Base-by-base conservation (phyloP, 2,329 filamentous ascomycete species). In the Tolypocladium cylindrosporum region DNA sequence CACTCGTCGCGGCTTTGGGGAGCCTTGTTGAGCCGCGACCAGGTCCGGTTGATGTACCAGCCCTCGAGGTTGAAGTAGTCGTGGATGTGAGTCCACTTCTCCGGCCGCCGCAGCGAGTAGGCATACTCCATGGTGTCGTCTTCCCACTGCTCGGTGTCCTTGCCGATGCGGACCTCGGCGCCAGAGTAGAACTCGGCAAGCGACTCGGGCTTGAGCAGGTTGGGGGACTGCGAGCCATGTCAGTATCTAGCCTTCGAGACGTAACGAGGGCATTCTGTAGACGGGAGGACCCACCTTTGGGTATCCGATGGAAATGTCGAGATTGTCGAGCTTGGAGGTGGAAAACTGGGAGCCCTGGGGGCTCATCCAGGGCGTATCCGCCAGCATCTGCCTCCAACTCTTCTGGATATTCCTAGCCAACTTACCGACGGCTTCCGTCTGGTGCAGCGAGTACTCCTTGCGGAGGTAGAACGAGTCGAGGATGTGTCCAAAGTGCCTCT, bases 1-100 rank as follows among this genome's bases (percentile, higher is more conserved):
- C 54, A 55, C 54, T 55, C 54, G 39, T 45, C 54, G 24, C 16
- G 6, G 14, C 42, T 51, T 11, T 43, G 50, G 7, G 60, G 58
- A 1, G 50, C 36, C 13, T 41, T 53, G 41, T 34, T 6, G 14
- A 64, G 51, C 2, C 42, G 24, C 2, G 3, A 16, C 62, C 62
- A 65, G 10, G 39, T 24, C 51, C 57, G 60, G 5, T 31, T 42
- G 16, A 54, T 24, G 13, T 56, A 51, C 58, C 55, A 60, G 13
- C 41, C 36, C 50, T 63, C 55, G 34, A 65, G 55, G 21, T 42
- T 43, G 24, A 63, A 55, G 42, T 61, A 62, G 54, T 64, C 62
- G 42, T 63, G 53, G 3, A 42, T 31, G 41, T 64, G 60, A 9
- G 42, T 58, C 62, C 61, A 61, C 6, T 39, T 13, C 2, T 27